phyloP scores from a whole-genome alignment of 768 basidiomycete genomes.

The Mycena venus region DNA sequence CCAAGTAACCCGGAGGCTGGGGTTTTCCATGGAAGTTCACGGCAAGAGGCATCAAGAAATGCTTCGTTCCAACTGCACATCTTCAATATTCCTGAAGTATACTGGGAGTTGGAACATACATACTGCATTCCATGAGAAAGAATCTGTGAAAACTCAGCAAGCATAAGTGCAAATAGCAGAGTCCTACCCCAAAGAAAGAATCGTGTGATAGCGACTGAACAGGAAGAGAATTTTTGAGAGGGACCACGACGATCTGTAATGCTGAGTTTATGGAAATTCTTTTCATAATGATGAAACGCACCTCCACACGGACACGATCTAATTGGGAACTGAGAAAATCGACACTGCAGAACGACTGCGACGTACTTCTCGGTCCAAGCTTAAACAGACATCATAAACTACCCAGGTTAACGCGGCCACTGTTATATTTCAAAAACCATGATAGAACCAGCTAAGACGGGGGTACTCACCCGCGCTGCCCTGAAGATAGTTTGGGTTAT shows the following conservation, averaged over 20 bases:
- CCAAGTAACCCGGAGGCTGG: neutral
- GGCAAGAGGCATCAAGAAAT: neutral
- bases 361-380: neutral
- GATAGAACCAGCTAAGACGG: neutral
- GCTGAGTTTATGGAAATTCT: neutral
- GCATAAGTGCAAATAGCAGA: neutral
- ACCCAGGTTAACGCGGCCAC: neutral
- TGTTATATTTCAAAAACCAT: neutral
- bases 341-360: neutral
- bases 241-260: conserved; percentile 6
- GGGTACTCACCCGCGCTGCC: neutral
- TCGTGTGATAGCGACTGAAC: conserved; percentile 21
- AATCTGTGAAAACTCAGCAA: neutral
- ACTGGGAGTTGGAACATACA: neutral
- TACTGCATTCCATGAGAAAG: conserved; percentile 4
- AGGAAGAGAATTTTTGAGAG: conserved; percentile 14
- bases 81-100: neutral
- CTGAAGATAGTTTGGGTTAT: neutral
- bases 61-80: conserved; percentile 3
- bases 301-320: conserved; percentile 21
- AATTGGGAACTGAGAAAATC: neutral
- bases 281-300: neutral
- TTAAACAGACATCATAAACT: neutral
- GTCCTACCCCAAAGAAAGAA: conserved; percentile 10
- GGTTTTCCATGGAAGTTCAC: neutral